Conservation (phyloP, 257 asterid species). For the Oldenlandia corymbosa region DNA sequence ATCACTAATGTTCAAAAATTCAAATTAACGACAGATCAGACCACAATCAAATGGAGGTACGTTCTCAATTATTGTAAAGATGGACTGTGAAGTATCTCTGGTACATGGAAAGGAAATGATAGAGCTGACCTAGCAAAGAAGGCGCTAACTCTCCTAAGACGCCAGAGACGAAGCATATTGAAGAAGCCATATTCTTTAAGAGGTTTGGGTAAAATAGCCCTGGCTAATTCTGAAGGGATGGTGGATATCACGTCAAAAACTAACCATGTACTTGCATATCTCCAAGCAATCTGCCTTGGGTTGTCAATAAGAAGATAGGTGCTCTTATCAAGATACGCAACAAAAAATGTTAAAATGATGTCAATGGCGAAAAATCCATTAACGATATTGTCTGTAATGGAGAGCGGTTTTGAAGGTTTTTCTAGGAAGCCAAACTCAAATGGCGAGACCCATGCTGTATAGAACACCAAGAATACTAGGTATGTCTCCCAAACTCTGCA, state of each 20-base stretch:
- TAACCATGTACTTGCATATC: constrained; percentile 54
- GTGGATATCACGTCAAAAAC: constrained; percentile 61
- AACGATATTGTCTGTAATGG: constrained; percentile 53
- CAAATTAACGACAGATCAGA: too few relatives aligned
- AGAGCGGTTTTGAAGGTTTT: constrained; percentile 32
- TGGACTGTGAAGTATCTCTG: not conserved
- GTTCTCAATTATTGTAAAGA: not conserved
- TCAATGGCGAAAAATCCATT: constrained; percentile 57
- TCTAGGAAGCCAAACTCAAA: constrained; percentile 75
- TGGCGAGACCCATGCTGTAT: constrained; percentile 89
- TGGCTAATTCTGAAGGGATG: constrained; percentile 51
- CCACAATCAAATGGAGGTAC: too few relatives aligned
- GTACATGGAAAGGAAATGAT: not conserved
- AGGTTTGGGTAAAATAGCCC: constrained; percentile 27
- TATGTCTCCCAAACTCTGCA: constrained; percentile 63
- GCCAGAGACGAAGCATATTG: constrained; percentile 82
- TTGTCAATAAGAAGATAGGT: constrained; percentile 52
- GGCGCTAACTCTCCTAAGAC: constrained; percentile 66
- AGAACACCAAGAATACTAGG: constrained; percentile 58
- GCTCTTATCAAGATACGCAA: constrained; percentile 69
- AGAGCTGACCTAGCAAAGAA: constrained; percentile 53
- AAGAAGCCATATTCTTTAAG: constrained; percentile 44
- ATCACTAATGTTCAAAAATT: not conserved
- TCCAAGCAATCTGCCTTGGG: constrained; percentile 47
- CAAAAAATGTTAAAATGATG: constrained; percentile 67